Percentiles rank a stretch among this genome's conserved stretches.
Conservation (phyloP, 148 eudicot species). For the Chenopodium formosanum region DNA sequence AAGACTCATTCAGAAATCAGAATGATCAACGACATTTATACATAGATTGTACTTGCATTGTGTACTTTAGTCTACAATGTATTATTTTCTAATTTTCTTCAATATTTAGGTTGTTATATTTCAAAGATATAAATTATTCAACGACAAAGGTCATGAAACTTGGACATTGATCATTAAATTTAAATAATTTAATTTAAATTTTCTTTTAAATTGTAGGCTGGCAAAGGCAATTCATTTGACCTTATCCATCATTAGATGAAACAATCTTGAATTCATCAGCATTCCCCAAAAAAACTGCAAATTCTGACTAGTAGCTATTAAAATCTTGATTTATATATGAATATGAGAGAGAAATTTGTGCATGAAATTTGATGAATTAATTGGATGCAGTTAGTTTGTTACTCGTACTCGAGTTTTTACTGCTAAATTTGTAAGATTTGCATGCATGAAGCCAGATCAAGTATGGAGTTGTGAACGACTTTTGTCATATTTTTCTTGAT, state of each 20-base stretch:
- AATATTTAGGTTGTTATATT: too few relatives aligned
- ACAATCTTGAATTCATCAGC: conserved; percentile 7
- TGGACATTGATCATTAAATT: not conserved
- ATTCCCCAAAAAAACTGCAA: conserved; percentile 27
- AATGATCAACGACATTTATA: conserved; percentile 4
- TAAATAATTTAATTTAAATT: not conserved
- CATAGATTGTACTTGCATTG: not conserved
- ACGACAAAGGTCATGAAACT: conserved; percentile 18
- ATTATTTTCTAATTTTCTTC: too few relatives aligned
- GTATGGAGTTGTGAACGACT: not conserved
- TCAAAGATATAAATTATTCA: not conserved
- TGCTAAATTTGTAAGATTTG: not conserved
- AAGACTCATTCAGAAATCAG: not conserved
- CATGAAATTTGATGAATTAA: not conserved
- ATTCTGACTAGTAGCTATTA: conserved; percentile 9
- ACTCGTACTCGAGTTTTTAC: not conserved
- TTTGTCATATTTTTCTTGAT: not conserved
- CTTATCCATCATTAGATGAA: conserved; percentile 18
- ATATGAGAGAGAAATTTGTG: not conserved
- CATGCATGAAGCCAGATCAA: not conserved
- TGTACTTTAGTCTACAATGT: not conserved
- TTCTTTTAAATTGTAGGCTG: not conserved
- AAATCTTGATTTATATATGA: not conserved
- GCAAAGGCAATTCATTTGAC: not conserved
- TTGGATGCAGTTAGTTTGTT: not conserved